Evolutionary conservation across 345 rosid species (phyloP).

Genomic region (Rubroshorea leprosula): DNA sequence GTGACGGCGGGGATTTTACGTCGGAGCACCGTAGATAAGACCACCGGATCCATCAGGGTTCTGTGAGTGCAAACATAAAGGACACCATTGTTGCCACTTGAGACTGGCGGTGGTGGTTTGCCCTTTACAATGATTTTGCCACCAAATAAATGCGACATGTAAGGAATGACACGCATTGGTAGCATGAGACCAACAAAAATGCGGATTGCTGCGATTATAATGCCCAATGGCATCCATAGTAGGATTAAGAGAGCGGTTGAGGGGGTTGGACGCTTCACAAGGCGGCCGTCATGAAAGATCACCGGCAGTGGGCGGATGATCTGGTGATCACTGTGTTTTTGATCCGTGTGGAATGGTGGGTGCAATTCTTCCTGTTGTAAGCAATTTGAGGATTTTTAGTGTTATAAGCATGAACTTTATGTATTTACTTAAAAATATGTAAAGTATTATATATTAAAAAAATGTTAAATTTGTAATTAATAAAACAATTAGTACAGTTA

Average conservation of each 20-base stretch:
- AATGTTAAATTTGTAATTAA: too few relatives aligned
- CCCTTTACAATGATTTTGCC: slow-evolving; percentile 65
- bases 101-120: slow-evolving; percentile 52
- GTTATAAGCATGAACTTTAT: too few relatives aligned
- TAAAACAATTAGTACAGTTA: too few relatives aligned
- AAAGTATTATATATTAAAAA: too few relatives aligned
- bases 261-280: slow-evolving; percentile 75
- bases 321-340: slow-evolving; percentile 18
- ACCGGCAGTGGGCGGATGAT: slow-evolving; percentile 62
- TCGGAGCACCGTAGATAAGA: slow-evolving; percentile 57
- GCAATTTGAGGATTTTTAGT: too few relatives aligned
- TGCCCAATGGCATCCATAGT: slow-evolving; percentile 82
- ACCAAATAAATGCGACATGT: slow-evolving; percentile 46
- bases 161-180: slow-evolving; percentile 62
- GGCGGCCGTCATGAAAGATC: slow-evolving; percentile 91
- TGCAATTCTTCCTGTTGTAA: slow-evolving; percentile 49
- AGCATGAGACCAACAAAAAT: slow-evolving; percentile 41
- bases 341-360: slow-evolving; percentile 35
- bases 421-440: too few relatives aligned
- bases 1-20: slow-evolving; percentile 89
- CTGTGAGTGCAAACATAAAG: slow-evolving; percentile 90
- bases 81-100: slow-evolving; percentile 43
- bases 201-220: slow-evolving; percentile 50
- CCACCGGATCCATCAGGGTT: slow-evolving; percentile 88
- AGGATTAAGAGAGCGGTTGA: slow-evolving; percentile 59